A percentile compares a stretch with the other conserved stretches of the same genome.
These are phyloP conservation scores for Monilinia polystroma DNA, from an alignment of 2,329 filamentous ascomycete species.

Conservation along the genomic window DNA sequence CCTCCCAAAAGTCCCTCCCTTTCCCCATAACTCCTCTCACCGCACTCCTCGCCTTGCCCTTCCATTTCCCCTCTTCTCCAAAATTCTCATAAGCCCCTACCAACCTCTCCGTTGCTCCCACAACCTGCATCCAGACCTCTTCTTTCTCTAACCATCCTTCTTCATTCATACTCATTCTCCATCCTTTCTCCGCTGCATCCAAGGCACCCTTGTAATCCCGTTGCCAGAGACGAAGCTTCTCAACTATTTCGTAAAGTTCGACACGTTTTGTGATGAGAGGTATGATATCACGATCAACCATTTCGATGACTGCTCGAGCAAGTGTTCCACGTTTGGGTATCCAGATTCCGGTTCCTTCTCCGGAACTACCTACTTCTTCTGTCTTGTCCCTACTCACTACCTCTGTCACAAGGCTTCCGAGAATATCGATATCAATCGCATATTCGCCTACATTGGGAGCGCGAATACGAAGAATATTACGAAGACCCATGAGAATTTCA, in stretches of 20 bases:
- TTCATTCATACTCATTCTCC: constrained; percentile 62
- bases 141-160: constrained; percentile 44
- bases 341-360: constrained; percentile 38
- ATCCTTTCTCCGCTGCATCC: constrained; percentile 84
- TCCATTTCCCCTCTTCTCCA: constrained; percentile 72
- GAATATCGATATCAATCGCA: constrained; percentile 71
- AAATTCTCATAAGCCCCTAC: constrained; percentile 82
- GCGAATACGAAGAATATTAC: constrained; percentile 73
- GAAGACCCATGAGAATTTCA: constrained; percentile 74
- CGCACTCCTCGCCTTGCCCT: constrained; percentile 82
- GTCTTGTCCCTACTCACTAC: constrained; percentile 52
- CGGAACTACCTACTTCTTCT: constrained; percentile 24
- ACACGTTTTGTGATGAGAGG: constrained; percentile 81
- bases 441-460: constrained; percentile 66
- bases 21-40: constrained; percentile 80
- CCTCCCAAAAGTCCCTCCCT: constrained; percentile 81
- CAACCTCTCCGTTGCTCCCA: constrained; percentile 70
- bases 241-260: constrained; percentile 73
- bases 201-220: constrained; percentile 69
- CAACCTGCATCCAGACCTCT: constrained; percentile 57
- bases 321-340: constrained; percentile 57
- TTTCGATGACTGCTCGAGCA: constrained; percentile 62
- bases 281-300: constrained; percentile 72
- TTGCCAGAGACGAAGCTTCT: constrained; percentile 71
- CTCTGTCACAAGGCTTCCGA: constrained; percentile 71